Evolutionary conservation across 768 basidiomycete species (phyloP).

Genomic region (Mycena vitilis): DNA sequence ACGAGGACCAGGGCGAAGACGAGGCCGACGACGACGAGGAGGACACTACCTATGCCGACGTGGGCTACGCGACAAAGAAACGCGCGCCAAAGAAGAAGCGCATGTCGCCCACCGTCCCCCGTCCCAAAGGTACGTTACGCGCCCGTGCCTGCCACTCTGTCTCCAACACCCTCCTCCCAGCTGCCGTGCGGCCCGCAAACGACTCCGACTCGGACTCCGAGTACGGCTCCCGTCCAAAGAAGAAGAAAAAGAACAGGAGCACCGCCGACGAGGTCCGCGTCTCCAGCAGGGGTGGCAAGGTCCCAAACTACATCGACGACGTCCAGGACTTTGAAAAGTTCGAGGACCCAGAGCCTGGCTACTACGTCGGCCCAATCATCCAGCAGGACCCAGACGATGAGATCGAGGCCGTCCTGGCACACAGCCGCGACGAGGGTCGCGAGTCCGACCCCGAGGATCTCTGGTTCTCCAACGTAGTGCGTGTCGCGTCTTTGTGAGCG

Average conservation of each 20-base stretch:
- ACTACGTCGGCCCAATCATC: constrained; percentile 64
- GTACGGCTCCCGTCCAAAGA: constrained; percentile 87
- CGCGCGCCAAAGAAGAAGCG: constrained; percentile 76
- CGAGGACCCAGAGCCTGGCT: constrained; percentile 64
- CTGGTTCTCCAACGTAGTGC: constrained; percentile 89
- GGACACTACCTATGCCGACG: constrained; percentile 83
- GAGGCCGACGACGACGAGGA: constrained; percentile 72
- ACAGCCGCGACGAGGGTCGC: constrained; percentile 86
- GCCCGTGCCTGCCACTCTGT: constrained; percentile 27
- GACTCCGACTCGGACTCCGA: constrained; percentile 88
- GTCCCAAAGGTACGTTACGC: constrained; percentile 66
- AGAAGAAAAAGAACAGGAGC: constrained; percentile 76
- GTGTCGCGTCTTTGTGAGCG: constrained; percentile 39
- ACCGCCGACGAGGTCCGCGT: constrained; percentile 82
- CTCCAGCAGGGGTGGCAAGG: constrained; percentile 78
- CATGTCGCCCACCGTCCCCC: constrained; percentile 55
- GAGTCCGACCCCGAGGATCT: constrained; percentile 82
- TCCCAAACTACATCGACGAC: constrained; percentile 89
- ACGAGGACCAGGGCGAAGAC: constrained; percentile 70
- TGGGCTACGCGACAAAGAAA: constrained; percentile 80
- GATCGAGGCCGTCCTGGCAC: constrained; percentile 91
- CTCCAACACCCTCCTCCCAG: constrained; percentile 45
- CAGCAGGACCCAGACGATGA: constrained; percentile 79
- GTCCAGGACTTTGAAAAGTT: constrained; percentile 82
- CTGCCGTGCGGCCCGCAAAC: constrained; percentile 63